Conservation (phyloP, 768 basidiomycete genomes). For the Lentinula raphanica region DNA sequence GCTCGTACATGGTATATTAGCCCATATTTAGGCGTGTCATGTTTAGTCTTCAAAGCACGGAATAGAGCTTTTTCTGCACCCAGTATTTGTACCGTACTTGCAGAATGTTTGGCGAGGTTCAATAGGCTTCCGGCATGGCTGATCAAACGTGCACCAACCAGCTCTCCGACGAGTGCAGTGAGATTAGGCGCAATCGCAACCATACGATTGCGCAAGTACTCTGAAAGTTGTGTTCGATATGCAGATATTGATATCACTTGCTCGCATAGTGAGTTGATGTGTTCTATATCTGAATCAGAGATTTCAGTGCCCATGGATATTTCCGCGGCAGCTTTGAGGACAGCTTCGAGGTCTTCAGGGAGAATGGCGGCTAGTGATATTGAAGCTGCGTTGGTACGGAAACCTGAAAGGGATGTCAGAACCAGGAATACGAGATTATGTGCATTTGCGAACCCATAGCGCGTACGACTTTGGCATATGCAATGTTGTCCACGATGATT, state of each 20-base stretch:
- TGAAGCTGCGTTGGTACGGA: slow-evolving; percentile 87
- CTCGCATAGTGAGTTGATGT: slow-evolving; percentile 95
- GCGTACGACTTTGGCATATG: slow-evolving; percentile 92
- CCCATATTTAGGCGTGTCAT: slow-evolving; percentile 98
- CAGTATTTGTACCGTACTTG: slow-evolving; percentile 95
- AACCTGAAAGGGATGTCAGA: slow-evolving; percentile 43
- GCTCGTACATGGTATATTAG: slow-evolving; percentile 96
- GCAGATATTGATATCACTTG: slow-evolving; percentile 96
- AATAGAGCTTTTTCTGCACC: slow-evolving; percentile 98
- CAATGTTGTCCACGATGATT: slow-evolving; percentile 95
- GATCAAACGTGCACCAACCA: slow-evolving; percentile 88
- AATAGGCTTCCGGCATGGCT: slow-evolving; percentile 95
- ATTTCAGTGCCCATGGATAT: slow-evolving; percentile 99
- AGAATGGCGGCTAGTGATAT: slow-evolving; percentile 87
- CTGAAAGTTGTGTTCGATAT: slow-evolving; percentile 91
- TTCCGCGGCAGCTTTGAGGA: slow-evolving; percentile 92
- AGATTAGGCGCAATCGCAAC: slow-evolving; percentile 96
- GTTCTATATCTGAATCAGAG: slow-evolving; percentile 91
- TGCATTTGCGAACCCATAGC: slow-evolving; percentile 64
- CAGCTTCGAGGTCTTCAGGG: slow-evolving; percentile 94
- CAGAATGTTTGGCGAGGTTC: slow-evolving; percentile 96
- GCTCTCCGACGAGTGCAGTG: slow-evolving; percentile 87
- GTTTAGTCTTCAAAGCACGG: slow-evolving; percentile 95
- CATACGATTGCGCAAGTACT: slow-evolving; percentile 98
- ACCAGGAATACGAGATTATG: background rate